Evolutionary conservation across 495 filamentous ascomycete species (phyloP), one percentile per base, ranked within the genome.

Genomic region (Poronia punctata): DNA sequence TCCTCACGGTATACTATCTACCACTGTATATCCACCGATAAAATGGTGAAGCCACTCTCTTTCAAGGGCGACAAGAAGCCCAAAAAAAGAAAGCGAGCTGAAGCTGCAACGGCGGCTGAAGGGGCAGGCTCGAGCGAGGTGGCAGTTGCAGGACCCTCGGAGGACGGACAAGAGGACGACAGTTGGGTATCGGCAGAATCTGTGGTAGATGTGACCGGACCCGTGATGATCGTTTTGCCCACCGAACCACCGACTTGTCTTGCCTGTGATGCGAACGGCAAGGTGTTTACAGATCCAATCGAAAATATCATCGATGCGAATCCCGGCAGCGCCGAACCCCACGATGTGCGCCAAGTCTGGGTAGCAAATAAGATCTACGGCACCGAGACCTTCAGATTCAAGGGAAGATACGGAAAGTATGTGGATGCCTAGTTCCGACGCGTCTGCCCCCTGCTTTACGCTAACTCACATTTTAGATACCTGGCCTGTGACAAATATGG

Each of bases 41-140:
- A 28, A 4, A 81, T 81, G 77, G 74, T 94, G 37, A 95, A 93
- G 60, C 76, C 90, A 30, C 71, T 98, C 30, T 70, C 75, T 25
- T 98, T 98, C 71, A 98, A 98, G 69, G 92, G 92, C 68, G 93
- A 98, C 62, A 95, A 88, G 60, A 89, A 90, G 64, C 65, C 78
- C 17, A 97, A 93, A 60, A 97, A 95, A 63, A 76, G 88, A 57
- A 97, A 95, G 67, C 73, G 79, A 29, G 54, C 65, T 26, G 65
- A 66, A 47, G 63, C 64, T 49, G 64, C 60, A 45, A 40, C 59
- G 3, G 38, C 57, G 6, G 48, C 49, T 16, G 53, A 65, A 18
- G 53, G 35, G 29, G 56, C 61, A 37, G 68, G 70, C 10, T 49
- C 56, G 16, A 61, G 65, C 41, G 57, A 58, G 43, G 57, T 54